Base-by-base conservation (phyloP, 2,329 filamentous ascomycete species). In the Epichloe coenophiala region DNA sequence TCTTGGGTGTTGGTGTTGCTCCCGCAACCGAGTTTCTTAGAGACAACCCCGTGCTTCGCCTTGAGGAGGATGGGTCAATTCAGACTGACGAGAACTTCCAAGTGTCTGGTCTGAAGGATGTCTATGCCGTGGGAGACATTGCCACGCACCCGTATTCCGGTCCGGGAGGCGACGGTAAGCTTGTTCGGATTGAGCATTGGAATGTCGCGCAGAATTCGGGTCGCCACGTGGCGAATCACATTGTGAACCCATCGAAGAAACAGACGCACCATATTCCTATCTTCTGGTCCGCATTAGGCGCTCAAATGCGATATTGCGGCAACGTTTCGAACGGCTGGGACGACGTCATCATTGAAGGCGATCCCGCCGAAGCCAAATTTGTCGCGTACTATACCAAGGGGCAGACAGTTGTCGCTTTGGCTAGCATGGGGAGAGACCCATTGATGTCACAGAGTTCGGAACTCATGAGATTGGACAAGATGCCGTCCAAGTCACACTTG, bases 171-270 rank as follows among this genome's bases (percentile, higher is more conserved):
- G 76, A 84, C 15, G 88, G 86, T 55, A 75, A 75, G 43, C 75
- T 77, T 17, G 80, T 85, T 1, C 84, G 93, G 55, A 96, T 97
- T 62, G 93, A 98, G 73, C 93, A 98, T 66, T 98, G 93, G 93
- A 91, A 96, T 68, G 93, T 98, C 3, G 93, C 93, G 4, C 93
- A 97, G 63, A 96, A 97, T 61, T 76, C 87, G 2, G 93, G 93
- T 3, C 86, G 91, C 42, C 76, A 78, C 23, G 91, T 85, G 1
- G 93, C 89, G 2, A 74, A 75, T 48, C 80, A 86, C 59, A 95
- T 98, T 61, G 77, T 81, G 57, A 74, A 84, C 59, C 77, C 84
- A 13, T 12, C 51, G 7, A 65, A 75, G 44, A 74, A 75, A 55
- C 73, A 81, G 1, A 81, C 86, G 59, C 73, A 79, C 2, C 96